Conservation (phyloP, 495 filamentous ascomycete species). For the Trichoderma gamsii region DNA sequence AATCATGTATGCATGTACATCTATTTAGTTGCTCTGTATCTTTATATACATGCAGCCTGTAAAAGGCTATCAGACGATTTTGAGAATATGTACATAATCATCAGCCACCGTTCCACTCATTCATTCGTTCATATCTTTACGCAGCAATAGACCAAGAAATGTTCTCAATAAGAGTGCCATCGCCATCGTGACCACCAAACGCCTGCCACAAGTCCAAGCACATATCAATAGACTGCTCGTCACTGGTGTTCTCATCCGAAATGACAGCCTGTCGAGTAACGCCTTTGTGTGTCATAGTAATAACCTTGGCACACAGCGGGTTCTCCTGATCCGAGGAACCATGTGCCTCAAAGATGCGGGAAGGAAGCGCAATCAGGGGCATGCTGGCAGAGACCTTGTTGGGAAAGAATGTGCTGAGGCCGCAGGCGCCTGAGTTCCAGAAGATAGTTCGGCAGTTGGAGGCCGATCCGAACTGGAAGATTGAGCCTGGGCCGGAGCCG, state of each 20-base stretch:
- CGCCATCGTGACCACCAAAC: background rate
- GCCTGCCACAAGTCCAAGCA: constrained; percentile 3
- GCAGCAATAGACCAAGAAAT: constrained; percentile 1
- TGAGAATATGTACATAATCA: background rate
- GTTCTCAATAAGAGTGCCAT: background rate
- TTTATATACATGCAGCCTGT: background rate
- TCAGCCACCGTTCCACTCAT: background rate
- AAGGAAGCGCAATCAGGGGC: background rate
- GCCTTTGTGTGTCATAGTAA: constrained; percentile 5
- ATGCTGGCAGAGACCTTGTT: background rate
- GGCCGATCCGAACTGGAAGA: constrained; percentile 3
- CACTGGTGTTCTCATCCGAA: constrained; percentile 4
- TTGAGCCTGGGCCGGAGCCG: background rate
- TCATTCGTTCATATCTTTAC: background rate
- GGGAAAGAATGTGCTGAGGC: constrained; percentile 5
- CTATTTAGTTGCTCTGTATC: background rate
- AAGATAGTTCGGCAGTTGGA: background rate
- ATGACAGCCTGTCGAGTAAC: background rate
- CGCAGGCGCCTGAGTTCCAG: background rate
- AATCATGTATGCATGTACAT: background rate
- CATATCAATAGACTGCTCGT: constrained; percentile 10
- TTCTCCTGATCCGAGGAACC: background rate
- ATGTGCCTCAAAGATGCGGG: background rate
- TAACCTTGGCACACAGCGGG: constrained; percentile 3
- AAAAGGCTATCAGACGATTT: background rate